Base-by-base conservation (phyloP, 73 alveolate genomes). In the Paramecium caudatum region DNA sequence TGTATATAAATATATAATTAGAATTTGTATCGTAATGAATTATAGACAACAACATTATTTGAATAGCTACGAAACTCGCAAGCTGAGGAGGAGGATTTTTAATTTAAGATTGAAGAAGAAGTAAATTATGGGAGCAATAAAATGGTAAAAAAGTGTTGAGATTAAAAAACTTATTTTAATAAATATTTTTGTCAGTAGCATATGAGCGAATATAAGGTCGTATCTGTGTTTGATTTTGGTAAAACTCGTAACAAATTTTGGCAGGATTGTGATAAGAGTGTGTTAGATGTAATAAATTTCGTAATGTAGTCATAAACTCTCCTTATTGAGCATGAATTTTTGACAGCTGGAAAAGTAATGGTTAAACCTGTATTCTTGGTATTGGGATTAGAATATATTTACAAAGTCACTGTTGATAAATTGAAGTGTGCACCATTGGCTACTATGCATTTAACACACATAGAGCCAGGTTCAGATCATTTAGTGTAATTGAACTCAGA, bases 151-250 rank as follows among this genome's bases (percentile, higher is more conserved):
- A 55, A 43, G 7, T 55, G 45, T 55, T 55, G 80, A 55, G 13
- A 55, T 27, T 55, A 27, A 21, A 55, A 55, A 55, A 55, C 80
- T 55, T 55, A 55, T 55, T 55, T 55, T 27, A 10, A 27, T 27
- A 55, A 55, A 27, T 55, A 55, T 55, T 55, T 12, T 55, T 55
- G 80, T 55, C 80, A 55, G 80, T 55, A 55, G 46, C 30, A 55
- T 55, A 68, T 68, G 84, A 37, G 55, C 8, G 84, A 68, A 34
- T 68, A 68, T 32, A 68, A 68, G 34, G 50, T 68, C 17, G 32
- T 39, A 21, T 74, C 88, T 27, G 43, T 74, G 37, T 74, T 74
- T 74, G 88, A 74, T 74, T 74, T 74, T 16, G 88, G 88, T 41
- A 43, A 74, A 43, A 21, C 39, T 5, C 19, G 55, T 27, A 43